These are phyloP conservation scores for Solanum chiquidenum DNA, from an alignment of 257 asterid genomes.

Conservation along the genomic window DNA sequence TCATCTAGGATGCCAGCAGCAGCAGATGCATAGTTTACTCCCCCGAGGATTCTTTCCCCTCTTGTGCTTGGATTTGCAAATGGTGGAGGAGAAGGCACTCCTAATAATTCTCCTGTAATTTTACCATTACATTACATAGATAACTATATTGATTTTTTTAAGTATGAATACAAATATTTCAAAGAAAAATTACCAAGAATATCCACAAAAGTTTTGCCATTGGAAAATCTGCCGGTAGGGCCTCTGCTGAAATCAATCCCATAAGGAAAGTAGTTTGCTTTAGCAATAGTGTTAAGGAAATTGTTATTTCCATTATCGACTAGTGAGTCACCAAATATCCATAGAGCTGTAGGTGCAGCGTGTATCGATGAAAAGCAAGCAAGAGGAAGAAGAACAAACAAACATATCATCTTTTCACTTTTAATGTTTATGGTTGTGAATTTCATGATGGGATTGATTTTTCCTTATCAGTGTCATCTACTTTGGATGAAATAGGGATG, in stretches of 20 bases:
- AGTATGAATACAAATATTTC: neutral
- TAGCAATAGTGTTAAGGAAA: constrained; percentile 68
- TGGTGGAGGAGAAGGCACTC: constrained; percentile 70
- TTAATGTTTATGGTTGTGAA: neutral
- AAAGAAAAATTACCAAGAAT: constrained; percentile 37
- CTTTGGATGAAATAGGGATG: neutral
- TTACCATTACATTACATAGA: neutral
- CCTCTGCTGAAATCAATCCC: constrained; percentile 54
- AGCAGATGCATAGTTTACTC: constrained; percentile 91
- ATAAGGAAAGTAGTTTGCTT: constrained; percentile 72
- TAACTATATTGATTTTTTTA: no score
- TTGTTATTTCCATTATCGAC: constrained; percentile 87
- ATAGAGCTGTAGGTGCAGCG: constrained; percentile 42
- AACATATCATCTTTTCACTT: neutral
- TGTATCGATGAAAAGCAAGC: neutral
- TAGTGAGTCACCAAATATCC: constrained; percentile 74
- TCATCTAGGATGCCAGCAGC: constrained; percentile 94
- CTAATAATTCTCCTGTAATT: constrained; percentile 54
- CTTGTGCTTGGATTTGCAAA: constrained; percentile 65
- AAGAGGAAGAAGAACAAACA: neutral
- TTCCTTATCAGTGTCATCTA: neutral
- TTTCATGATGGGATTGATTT: neutral
- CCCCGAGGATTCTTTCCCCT: constrained; percentile 51
- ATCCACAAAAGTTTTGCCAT: constrained; percentile 66
- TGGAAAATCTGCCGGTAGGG: constrained; percentile 68